phyloP scores from a whole-genome alignment of 768 basidiomycete genomes.

The Boletus insuetus region DNA sequence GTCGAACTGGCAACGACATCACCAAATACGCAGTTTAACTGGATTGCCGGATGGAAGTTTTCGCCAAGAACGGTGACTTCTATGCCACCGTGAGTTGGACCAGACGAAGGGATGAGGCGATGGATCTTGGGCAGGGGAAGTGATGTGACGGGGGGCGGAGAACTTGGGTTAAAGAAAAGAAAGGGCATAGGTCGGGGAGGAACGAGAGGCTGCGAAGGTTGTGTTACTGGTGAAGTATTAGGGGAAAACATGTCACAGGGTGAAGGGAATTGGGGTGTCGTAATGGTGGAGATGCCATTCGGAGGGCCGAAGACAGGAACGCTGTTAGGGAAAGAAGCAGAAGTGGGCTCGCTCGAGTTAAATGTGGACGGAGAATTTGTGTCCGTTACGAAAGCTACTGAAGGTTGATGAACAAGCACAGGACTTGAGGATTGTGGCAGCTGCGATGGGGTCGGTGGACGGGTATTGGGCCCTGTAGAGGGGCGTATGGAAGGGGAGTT shows the following conservation, averaged over 20 bases:
- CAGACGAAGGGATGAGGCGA: slow-evolving; percentile 77
- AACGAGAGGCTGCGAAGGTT: slow-evolving; percentile 21
- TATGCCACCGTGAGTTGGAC: slow-evolving; percentile 89
- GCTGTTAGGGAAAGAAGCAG: slow-evolving; percentile 6
- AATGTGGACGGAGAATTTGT: slow-evolving; percentile 4
- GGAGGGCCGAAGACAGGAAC: slow-evolving; percentile 16
- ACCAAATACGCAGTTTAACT: slow-evolving; percentile 82
- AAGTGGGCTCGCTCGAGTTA: slow-evolving; percentile 7
- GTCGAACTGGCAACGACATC: slow-evolving; percentile 78
- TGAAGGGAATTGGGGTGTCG: slow-evolving; percentile 17
- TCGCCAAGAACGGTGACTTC: slow-evolving; percentile 93
- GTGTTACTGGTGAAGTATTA: slow-evolving; percentile 12
- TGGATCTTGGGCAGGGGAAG: slow-evolving; percentile 72
- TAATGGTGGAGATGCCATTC: slow-evolving; percentile 11
- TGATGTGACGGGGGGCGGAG: slow-evolving; percentile 45
- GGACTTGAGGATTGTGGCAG: slow-evolving; percentile 18
- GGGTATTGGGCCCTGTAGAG: slow-evolving; percentile 34
- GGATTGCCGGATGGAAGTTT: slow-evolving; percentile 76
- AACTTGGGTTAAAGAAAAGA: slow-evolving; percentile 58
- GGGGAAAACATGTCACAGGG: slow-evolving; percentile 20
- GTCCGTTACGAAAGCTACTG: slow-evolving; percentile 1
- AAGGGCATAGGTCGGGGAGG: slow-evolving; percentile 49
- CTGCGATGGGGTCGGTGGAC: slow-evolving; percentile 32
- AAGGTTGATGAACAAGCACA: slow-evolving; percentile 5
- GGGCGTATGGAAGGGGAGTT: slow-evolving; percentile 39